Conservation (phyloP, 2,329 filamentous ascomycete genomes). For the Fusarium longipes region DNA sequence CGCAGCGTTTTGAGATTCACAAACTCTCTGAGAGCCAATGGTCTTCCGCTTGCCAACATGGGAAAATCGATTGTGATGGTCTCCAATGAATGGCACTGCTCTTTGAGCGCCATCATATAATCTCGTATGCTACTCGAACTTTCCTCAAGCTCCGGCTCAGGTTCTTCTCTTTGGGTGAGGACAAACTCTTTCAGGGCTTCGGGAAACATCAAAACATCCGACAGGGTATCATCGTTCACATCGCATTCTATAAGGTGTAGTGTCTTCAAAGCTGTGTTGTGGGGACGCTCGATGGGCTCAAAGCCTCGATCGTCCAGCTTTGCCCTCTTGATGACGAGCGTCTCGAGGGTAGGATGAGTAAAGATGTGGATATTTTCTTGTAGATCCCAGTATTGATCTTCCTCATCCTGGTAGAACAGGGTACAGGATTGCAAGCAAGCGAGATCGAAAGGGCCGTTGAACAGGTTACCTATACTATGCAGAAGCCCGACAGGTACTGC, state of each 20-base stretch:
- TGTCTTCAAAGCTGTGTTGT: conserved; percentile 57
- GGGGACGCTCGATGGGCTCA: conserved; percentile 60
- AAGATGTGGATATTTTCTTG: conserved; percentile 65
- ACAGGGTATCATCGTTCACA: conserved; percentile 58
- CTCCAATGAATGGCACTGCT: conserved; percentile 56
- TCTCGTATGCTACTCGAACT: conserved; percentile 60
- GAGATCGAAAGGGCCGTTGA: conserved; percentile 63
- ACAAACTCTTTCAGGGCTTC: conserved; percentile 59
- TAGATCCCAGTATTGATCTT: conserved; percentile 61
- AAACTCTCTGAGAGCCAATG: conserved; percentile 59
- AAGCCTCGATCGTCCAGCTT: conserved; percentile 61
- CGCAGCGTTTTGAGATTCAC: conserved; percentile 54
- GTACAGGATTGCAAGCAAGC: conserved; percentile 60
- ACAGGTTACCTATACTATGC: conserved; percentile 60
- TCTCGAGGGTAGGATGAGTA: conserved; percentile 60
- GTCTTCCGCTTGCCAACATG: conserved; percentile 53
- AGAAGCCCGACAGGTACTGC: conserved; percentile 58
- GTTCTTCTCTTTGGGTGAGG: conserved; percentile 58
- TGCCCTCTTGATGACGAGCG: conserved; percentile 57
- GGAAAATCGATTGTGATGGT: conserved; percentile 59
- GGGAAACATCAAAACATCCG: conserved; percentile 56
- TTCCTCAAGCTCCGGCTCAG: conserved; percentile 58
- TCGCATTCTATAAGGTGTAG: conserved; percentile 63
- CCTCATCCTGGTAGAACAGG: conserved; percentile 59
- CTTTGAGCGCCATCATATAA: conserved; percentile 58